phyloP scores from a whole-genome alignment of 768 basidiomycete genomes.

The Rhodotorula graminis region DNA sequence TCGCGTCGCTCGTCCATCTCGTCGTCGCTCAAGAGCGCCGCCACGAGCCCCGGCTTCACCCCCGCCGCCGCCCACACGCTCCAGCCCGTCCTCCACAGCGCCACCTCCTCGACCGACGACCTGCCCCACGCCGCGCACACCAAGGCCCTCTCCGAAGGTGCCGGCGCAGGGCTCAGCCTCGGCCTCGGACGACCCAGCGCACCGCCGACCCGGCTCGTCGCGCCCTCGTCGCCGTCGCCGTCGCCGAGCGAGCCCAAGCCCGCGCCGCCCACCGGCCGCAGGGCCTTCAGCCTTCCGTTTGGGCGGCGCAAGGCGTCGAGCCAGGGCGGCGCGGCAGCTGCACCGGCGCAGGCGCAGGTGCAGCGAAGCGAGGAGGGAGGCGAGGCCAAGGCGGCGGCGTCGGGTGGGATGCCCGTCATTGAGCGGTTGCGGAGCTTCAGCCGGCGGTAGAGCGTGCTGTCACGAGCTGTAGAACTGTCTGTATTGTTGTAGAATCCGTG shows the following conservation, averaged over 20 bases:
- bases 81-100: not conserved
- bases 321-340: not conserved
- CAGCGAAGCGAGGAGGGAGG: not conserved
- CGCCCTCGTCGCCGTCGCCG: not conserved
- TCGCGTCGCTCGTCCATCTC: conserved; percentile 14
- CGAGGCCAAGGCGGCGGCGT: too few relatives aligned
- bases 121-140: not conserved
- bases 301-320: not conserved
- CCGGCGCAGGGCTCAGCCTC: not conserved
- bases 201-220: not conserved
- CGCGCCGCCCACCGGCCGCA: not conserved
- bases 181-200: not conserved
- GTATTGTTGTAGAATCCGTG: not conserved
- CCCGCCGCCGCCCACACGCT: not conserved
- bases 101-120: too few relatives aligned
- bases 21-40: not conserved
- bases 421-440: not conserved
- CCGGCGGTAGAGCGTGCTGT: not conserved
- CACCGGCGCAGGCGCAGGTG: not conserved
- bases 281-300: not conserved
- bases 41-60: not conserved
- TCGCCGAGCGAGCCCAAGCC: not conserved
- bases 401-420: not conserved
- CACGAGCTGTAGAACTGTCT: not conserved
- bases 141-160: too few relatives aligned